Evolutionary conservation across 176 grass and related monocot species (phyloP).

Genomic region (Pontederia paniculata): DNA sequence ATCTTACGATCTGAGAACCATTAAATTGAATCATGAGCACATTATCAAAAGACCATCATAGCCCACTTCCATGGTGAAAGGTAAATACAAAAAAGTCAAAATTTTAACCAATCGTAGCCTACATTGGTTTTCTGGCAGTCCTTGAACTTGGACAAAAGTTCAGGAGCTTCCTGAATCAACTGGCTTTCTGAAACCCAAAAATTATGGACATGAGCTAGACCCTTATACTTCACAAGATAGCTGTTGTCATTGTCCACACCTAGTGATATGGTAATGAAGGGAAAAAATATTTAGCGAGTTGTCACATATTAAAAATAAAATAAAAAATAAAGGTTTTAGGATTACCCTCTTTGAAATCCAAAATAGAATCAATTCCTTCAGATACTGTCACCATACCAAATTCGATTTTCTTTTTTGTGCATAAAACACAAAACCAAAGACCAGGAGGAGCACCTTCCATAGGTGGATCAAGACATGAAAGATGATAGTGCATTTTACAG

Average conservation of each 20-base stretch:
- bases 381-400: constrained; percentile 50
- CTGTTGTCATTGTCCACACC: constrained; percentile 35
- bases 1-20: constrained; percentile 41
- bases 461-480: constrained; percentile 61
- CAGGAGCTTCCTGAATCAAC: constrained; percentile 39
- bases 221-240: constrained; percentile 86
- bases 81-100: constrained; percentile 13
- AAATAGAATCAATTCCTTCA: constrained; percentile 63
- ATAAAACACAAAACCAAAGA: constrained; percentile 54
- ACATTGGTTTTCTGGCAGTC: constrained; percentile 63
- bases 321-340: constrained; percentile 8
- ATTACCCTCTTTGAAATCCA: constrained; percentile 80
- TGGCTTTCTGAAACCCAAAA: constrained; percentile 55
- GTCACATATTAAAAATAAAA: constrained; percentile 12
- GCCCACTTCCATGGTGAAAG: constrained; percentile 2
- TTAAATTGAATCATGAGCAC: constrained; percentile 9
- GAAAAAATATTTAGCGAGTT: constrained; percentile 1
- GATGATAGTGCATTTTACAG: constrained; percentile 52
- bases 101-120: neutral
- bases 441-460: constrained; percentile 40
- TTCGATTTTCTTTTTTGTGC: constrained; percentile 57
- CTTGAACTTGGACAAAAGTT: constrained; percentile 58
- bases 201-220: constrained; percentile 80
- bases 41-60: neutral
- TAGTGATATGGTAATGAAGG: constrained; percentile 16